Evolutionary conservation across 768 basidiomycete genomes (phyloP), one percentile per base, ranked within the genome.

Genomic region (Pulveroboletus sp.): DNA sequence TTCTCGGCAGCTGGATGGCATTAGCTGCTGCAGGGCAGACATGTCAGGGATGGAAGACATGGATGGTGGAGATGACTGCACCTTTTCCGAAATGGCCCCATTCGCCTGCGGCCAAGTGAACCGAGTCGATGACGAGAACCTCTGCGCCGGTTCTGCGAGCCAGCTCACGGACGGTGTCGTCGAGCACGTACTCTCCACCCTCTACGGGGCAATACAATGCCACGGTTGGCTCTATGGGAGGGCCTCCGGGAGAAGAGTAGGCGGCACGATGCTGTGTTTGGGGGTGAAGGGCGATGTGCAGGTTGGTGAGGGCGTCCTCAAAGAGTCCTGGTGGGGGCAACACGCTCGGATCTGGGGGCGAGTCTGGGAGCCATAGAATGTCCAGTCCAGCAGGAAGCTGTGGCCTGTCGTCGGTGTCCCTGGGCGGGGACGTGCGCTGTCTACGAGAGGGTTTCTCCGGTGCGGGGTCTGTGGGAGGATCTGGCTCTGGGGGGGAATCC

Each of bases 31-130:
- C 14, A 32, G 35, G 41, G n/a, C 6, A 40, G 6, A 37, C 3
- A 31, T 3, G 40, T 63, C 45, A 63, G 53, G 43, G 6, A 38
- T 8, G 36, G 39, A 51, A 23, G 12, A 43, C 9, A 31, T 2
- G 21, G 17, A 43, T 5, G 27, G 31, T 6, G 34, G 12, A 3
- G 43, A 34, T 19, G 55, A 49, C 58, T 57, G 42, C 43, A 85
- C 88, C 87, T 76, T 84, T 79, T 23, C 93, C 92, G 64, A 91
- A 91, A 17, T 77, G 74, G 3, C 93, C 93, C 75, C 84, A 87
- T 65, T 90, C 85, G n/a, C 92, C 90, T 4, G 91, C 85, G 29
- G 88, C 91, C 17, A 95, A 72, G 50, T 94, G 88, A 9, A 85
- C 82, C 4, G 86, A 74, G 70, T 97, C 94, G 42, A 97, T 63